Percentiles rank a stretch among this genome's conserved stretches.
Conservation (phyloP, 2,329 filamentous ascomycete species). For the Penicillium hesseltinei region DNA sequence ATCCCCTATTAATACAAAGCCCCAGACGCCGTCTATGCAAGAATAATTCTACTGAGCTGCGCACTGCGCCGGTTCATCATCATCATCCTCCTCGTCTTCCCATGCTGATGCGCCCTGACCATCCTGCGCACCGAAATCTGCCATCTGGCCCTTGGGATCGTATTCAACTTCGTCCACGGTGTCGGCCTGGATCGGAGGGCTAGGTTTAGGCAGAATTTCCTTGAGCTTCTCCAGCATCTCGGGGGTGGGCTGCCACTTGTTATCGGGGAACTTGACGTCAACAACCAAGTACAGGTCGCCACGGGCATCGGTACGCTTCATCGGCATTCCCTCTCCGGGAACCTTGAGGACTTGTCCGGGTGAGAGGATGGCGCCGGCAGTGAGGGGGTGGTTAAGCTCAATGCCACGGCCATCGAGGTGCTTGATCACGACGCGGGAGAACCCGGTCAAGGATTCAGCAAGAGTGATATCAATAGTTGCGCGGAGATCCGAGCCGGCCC, state of each 20-base stretch:
- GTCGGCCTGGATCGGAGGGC: slow-evolving; percentile 63
- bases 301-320: slow-evolving; percentile 77
- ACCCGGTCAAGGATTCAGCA: slow-evolving; percentile 80
- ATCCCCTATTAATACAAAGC: slow-evolving; percentile 14
- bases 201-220: slow-evolving; percentile 69
- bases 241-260: slow-evolving; percentile 77
- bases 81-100: slow-evolving; percentile 52
- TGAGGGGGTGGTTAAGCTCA: slow-evolving; percentile 70
- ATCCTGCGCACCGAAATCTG: slow-evolving; percentile 58
- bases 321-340: slow-evolving; percentile 87
- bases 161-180: slow-evolving; percentile 85
- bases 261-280: slow-evolving; percentile 82
- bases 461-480: slow-evolving; percentile 79
- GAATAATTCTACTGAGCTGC: slow-evolving; percentile 45
- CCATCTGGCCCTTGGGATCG: slow-evolving; percentile 77
- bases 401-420: slow-evolving; percentile 94
- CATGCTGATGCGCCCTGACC: slow-evolving; percentile 44
- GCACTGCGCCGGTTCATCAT: slow-evolving; percentile 49
- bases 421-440: slow-evolving; percentile 84
- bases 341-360: slow-evolving; percentile 86
- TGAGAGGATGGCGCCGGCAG: slow-evolving; percentile 74
- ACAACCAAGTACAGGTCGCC: slow-evolving; percentile 87
- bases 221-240: slow-evolving; percentile 67
- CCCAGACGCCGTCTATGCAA: slow-evolving; percentile 34
- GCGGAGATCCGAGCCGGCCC: slow-evolving; percentile 79